A percentile compares a stretch with the other conserved stretches of the same genome.
These are phyloP conservation scores for Penicillium cosmopolitanum DNA, from an alignment of 495 filamentous ascomycete species.

Conservation along the genomic window DNA sequence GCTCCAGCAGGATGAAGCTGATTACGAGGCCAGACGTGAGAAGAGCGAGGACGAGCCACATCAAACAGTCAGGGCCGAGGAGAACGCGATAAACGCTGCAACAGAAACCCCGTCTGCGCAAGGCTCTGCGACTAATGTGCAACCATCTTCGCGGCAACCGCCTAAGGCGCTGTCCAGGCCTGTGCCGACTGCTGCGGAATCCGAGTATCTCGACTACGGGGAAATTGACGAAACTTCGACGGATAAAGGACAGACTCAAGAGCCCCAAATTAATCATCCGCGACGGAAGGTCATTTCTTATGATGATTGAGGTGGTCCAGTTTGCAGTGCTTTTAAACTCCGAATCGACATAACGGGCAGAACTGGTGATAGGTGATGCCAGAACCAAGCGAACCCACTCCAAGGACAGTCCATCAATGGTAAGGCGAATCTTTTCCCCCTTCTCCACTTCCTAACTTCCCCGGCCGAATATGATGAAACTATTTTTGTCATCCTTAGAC, in stretches of 20 bases:
- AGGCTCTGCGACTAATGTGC: background rate
- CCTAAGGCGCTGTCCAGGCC: background rate
- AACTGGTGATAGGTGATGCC: background rate
- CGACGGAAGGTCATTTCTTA: conserved; percentile 45
- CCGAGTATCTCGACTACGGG: conserved; percentile 24
- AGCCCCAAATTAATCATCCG: conserved; percentile 8
- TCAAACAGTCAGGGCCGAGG: background rate
- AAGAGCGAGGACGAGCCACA: conserved; percentile 20
- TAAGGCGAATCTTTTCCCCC: background rate
- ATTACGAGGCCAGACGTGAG: conserved; percentile 26
- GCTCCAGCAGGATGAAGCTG: conserved; percentile 37
- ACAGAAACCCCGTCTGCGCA: background rate
- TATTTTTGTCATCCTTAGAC: conserved; percentile 53
- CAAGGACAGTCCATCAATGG: background rate
- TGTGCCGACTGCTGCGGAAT: background rate
- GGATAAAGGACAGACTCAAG: background rate
- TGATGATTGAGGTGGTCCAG: conserved; percentile 35
- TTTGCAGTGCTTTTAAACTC: background rate
- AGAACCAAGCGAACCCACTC: background rate
- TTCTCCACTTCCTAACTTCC: background rate
- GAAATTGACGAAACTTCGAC: conserved; percentile 4
- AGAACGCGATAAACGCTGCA: background rate
- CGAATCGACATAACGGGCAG: background rate
- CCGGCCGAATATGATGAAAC: conserved; percentile 42
- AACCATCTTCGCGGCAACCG: background rate